Percentiles rank a stretch among this genome's conserved stretches.
Evolutionary conservation across 1,139 yeast genomes (phyloP).

Genomic region (Suhomyces yuchorum): DNA sequence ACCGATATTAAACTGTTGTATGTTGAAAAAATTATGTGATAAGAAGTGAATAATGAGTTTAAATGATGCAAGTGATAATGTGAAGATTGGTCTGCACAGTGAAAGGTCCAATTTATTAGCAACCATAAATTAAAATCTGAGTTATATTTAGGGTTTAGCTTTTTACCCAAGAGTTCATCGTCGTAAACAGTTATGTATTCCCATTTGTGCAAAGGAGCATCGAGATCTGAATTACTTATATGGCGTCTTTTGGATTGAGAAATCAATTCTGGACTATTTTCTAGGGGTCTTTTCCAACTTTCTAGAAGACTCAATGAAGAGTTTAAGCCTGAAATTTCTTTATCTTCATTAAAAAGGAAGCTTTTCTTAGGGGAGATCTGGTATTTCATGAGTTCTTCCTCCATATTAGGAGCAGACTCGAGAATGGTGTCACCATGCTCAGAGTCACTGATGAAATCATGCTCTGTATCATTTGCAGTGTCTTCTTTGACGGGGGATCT

Average conservation of each 20-base stretch:
- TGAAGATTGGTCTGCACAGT: constrained; percentile 34
- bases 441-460: constrained; percentile 32
- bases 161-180: constrained; percentile 29
- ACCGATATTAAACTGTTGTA: constrained; percentile 23
- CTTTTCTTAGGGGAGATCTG: constrained; percentile 11
- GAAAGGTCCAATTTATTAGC: constrained; percentile 38
- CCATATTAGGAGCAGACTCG: constrained; percentile 18
- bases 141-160: constrained; percentile 25
- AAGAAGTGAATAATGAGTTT: constrained; percentile 23
- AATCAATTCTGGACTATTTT: neutral
- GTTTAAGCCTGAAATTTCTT: constrained; percentile 20
- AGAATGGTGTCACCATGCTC: constrained; percentile 24
- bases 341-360: constrained; percentile 11
- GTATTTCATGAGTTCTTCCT: constrained; percentile 22
- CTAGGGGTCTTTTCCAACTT: neutral
- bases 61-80: constrained; percentile 21
- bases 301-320: constrained; percentile 21
- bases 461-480: constrained; percentile 1
- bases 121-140: constrained; percentile 33
- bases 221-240: neutral
- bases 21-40: constrained; percentile 28
- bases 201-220: constrained; percentile 11
- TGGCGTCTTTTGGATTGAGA: neutral
- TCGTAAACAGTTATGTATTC: constrained; percentile 31
- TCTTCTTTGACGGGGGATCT: constrained; percentile 8